These are phyloP conservation scores for Penicillium sumatraense DNA, from an alignment of 2,329 filamentous ascomycete genomes.

Conservation along the genomic window DNA sequence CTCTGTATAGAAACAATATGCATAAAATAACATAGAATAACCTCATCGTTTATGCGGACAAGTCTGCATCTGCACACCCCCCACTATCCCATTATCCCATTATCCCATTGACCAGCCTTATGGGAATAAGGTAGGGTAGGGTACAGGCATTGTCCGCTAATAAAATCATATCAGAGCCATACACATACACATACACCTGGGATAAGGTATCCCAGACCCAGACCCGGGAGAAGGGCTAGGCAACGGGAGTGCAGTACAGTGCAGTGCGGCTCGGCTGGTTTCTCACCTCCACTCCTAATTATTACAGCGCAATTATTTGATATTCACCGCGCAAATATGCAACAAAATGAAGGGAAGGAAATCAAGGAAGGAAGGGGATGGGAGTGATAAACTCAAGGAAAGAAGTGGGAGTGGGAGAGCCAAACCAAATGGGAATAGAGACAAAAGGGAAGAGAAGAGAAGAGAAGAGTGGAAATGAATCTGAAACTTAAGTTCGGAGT, in stretches of 20 bases:
- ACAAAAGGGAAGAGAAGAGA: slow-evolving; percentile 9
- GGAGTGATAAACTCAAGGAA: slow-evolving; percentile 4
- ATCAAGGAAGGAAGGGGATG: slow-evolving; percentile 5
- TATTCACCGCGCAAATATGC: slow-evolving; percentile 30
- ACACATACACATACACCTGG: no score
- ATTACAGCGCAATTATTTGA: slow-evolving; percentile 30
- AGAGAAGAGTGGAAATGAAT: no score
- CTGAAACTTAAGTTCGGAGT: no score
- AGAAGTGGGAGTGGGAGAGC: neutral
- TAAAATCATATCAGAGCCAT: slow-evolving; percentile 2
- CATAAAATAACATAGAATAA: slow-evolving; percentile 36
- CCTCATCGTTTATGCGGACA: no score
- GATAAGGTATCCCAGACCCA: no score
- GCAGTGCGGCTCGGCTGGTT: no score
- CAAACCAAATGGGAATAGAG: slow-evolving; percentile 9
- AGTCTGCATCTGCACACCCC: no score
- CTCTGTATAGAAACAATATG: slow-evolving; percentile 25
- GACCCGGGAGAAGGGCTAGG: no score
- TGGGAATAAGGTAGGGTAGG: no score
- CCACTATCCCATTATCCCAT: no score
- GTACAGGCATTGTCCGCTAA: neutral
- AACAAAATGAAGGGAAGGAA: slow-evolving; percentile 19
- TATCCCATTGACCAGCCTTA: no score
- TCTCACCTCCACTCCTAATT: slow-evolving; percentile 19
- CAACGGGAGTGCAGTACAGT: no score